These are phyloP conservation scores for Puccinia triticina DNA, from an alignment of 1,284 basidiomycete genomes.

Conservation along the genomic window DNA sequence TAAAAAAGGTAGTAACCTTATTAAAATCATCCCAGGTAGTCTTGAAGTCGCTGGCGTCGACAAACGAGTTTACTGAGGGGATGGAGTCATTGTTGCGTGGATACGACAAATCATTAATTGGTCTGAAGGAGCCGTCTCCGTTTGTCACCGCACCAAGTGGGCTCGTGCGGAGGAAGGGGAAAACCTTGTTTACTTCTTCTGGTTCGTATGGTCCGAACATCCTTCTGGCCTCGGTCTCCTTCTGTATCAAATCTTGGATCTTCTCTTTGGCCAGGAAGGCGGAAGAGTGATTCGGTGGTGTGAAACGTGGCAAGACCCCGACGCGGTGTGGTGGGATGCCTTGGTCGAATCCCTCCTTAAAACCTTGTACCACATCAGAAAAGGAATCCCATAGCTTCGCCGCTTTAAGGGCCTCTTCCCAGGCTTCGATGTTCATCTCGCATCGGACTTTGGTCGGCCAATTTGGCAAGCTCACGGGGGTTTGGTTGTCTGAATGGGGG, in stretches of 20 bases:
- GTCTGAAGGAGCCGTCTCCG: background rate
- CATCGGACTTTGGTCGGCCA: background rate
- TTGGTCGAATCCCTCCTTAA: background rate
- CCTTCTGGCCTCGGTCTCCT: background rate
- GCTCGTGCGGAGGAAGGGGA: slow-evolving; percentile 21
- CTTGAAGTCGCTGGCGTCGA: no score
- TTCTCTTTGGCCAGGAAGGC: no score
- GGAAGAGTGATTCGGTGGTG: no score
- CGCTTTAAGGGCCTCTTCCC: background rate
- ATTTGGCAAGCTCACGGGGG: no score
- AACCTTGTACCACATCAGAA: background rate
- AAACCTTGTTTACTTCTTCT: no score
- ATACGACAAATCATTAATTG: background rate
- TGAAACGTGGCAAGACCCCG: background rate
- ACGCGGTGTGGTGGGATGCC: background rate
- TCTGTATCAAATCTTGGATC: background rate
- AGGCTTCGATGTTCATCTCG: background rate
- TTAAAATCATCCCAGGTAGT: background rate
- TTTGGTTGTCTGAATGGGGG: no score
- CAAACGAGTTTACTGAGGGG: background rate
- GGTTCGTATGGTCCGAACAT: slow-evolving; percentile 17
- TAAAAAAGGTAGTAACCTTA: no score
- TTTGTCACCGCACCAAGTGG: background rate
- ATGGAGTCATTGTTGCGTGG: background rate
- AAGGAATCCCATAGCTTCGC: no score